Evolutionary conservation across 2,329 filamentous ascomycete genomes (phyloP).

Genomic region (Beauveria rudraprayagi): DNA sequence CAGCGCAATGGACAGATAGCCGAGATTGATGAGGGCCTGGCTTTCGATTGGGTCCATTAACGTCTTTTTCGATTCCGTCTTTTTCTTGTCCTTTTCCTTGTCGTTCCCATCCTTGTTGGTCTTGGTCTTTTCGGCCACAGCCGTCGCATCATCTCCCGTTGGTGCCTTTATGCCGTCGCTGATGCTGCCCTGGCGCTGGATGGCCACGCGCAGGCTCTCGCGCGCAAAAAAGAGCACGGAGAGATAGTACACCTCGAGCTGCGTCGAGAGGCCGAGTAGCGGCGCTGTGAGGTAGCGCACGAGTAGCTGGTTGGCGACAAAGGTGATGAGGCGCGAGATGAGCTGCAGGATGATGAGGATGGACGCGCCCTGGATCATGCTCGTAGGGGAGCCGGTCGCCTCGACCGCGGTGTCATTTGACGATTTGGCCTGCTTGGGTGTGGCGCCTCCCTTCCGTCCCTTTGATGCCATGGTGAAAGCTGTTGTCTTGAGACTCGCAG

Average conservation of each 20-base stretch:
- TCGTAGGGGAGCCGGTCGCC: slow-evolving; percentile 13
- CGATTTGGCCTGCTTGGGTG: slow-evolving; percentile 7
- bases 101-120: not conserved
- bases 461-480: not conserved
- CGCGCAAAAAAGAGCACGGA: slow-evolving; percentile 91
- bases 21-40: slow-evolving; percentile 81
- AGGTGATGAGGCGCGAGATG: slow-evolving; percentile 78
- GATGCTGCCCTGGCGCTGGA: slow-evolving; percentile 60
- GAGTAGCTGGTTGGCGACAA: slow-evolving; percentile 83
- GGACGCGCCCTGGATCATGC: slow-evolving; percentile 61
- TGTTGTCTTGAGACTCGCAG: not conserved
- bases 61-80: slow-evolving; percentile 7
- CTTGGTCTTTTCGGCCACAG: not conserved
- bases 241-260: slow-evolving; percentile 87
- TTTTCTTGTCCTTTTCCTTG: not conserved
- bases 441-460: not conserved
- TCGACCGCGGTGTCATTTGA: not conserved
- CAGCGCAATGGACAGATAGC: slow-evolving; percentile 67
- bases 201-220: slow-evolving; percentile 83
- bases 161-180: not conserved
- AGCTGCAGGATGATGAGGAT: slow-evolving; percentile 85
- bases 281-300: slow-evolving; percentile 81
- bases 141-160: not conserved
- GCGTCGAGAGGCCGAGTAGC: slow-evolving; percentile 75
- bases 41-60: slow-evolving; percentile 27